Conservation (phyloP, 225 moss, liverwort and hornwort species). For the Straminergon stramineum region DNA sequence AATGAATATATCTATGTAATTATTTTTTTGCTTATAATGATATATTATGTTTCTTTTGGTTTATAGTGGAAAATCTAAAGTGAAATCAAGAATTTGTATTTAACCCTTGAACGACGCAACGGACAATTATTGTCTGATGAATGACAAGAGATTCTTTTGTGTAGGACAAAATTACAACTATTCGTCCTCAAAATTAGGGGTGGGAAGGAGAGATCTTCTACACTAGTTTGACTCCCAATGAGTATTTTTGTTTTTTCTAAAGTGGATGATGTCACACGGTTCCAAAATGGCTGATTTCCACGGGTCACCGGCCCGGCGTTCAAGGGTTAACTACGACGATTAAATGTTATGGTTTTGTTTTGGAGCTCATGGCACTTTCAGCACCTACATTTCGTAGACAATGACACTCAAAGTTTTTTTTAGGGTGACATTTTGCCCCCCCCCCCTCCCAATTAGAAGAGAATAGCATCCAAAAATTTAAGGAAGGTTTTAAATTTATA, state of each 20-base stretch:
- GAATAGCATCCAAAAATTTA: neutral
- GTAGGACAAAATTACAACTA: no score
- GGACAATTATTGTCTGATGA: no score
- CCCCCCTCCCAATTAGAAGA: neutral
- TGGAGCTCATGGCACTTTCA: fast-evolving
- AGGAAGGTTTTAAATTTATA: neutral
- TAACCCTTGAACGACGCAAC: neutral
- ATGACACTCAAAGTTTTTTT: neutral
- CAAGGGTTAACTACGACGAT: no score
- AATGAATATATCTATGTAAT: neutral
- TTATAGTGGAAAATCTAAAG: fast-evolving
- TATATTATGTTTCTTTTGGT: neutral
- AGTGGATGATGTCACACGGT: no score
- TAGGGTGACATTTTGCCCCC: neutral
- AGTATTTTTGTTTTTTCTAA: no score
- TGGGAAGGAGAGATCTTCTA: no score
- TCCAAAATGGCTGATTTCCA: no score
- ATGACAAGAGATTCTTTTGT: no score
- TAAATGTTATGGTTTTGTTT: neutral
- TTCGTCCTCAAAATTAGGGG: no score
- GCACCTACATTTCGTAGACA: neutral
- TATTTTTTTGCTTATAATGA: neutral
- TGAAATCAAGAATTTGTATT: neutral
- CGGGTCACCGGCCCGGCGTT: no score
- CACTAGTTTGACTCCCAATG: no score